Evolutionary conservation across 257 asterid genomes (phyloP).

Genomic region (Solanum pinnatisectum): DNA sequence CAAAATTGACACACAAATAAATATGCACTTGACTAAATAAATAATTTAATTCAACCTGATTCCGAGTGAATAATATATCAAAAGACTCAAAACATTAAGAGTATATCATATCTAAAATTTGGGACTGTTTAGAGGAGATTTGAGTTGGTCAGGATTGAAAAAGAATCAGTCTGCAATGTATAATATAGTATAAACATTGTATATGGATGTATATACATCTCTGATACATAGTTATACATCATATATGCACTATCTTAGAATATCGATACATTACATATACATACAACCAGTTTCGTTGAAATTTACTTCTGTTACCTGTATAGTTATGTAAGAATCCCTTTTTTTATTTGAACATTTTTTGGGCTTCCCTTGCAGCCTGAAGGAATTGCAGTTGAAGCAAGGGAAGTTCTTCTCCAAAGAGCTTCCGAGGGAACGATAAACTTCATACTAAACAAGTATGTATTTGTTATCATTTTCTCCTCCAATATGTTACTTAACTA

Average conservation of each 20-base stretch:
- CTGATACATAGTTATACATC: not conserved
- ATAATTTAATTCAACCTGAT: not conserved
- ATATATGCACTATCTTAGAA: not conserved
- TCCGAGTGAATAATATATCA: not conserved
- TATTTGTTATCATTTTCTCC: not conserved
- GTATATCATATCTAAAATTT: not conserved
- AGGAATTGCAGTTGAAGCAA: slow-evolving; percentile 77
- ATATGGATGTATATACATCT: not conserved
- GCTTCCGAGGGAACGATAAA: slow-evolving; percentile 82
- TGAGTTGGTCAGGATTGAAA: not conserved
- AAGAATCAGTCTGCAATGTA: not conserved
- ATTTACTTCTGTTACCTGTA: not conserved
- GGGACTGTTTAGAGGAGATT: not conserved
- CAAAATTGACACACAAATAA: not conserved
- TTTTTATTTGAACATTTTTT: not conserved
- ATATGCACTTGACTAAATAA: not conserved
- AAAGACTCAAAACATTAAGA: not conserved
- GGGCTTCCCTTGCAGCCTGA: slow-evolving; percentile 42
- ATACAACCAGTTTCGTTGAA: not conserved
- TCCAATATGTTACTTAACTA: not conserved
- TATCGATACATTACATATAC: not conserved
- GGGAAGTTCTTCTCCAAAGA: slow-evolving; percentile 66
- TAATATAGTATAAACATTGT: not conserved
- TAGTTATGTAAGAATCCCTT: not conserved
- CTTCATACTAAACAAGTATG: slow-evolving; percentile 41